Percentiles rank a stretch among this genome's conserved stretches.
Evolutionary conservation across 345 rosid genomes (phyloP).

Genomic region (Salix suchowensis): DNA sequence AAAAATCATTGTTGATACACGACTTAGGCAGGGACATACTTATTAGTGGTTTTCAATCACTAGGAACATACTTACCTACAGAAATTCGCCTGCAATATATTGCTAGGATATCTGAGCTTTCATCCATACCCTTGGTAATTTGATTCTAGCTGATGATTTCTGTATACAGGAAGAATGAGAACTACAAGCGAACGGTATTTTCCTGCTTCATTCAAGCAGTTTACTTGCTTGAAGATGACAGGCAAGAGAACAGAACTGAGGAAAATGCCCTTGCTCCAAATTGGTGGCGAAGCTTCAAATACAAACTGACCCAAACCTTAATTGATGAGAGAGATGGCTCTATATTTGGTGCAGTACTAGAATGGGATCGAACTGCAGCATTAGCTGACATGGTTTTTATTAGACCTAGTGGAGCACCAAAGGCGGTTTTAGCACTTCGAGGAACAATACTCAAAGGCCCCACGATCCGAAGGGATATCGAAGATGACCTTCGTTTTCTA

Average conservation of each 20-base stretch:
- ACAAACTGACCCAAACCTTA: slow-evolving; percentile 64
- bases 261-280: slow-evolving; percentile 78
- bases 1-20: not conserved
- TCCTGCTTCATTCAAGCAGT: slow-evolving; percentile 97
- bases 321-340: slow-evolving; percentile 83
- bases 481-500: slow-evolving; percentile 92
- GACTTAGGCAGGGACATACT: not conserved
- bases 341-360: slow-evolving; percentile 76
- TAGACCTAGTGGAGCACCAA: slow-evolving; percentile 92
- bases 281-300: slow-evolving; percentile 95
- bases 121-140: not conserved
- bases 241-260: slow-evolving; percentile 68
- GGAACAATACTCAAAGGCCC: slow-evolving; percentile 83
- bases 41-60: not conserved
- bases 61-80: not conserved
- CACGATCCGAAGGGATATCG: slow-evolving; percentile 74
- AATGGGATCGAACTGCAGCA: slow-evolving; percentile 92
- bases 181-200: slow-evolving; percentile 82
- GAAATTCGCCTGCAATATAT: not conserved
- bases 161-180: slow-evolving; percentile 70
- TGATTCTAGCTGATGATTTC: not conserved
- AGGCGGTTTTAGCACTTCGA: slow-evolving; percentile 67
- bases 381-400: slow-evolving; percentile 66
- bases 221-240: slow-evolving; percentile 82
- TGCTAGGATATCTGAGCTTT: not conserved